phyloP scores from a whole-genome alignment of 768 basidiomycete genomes.

The Tremella mesenterica region DNA sequence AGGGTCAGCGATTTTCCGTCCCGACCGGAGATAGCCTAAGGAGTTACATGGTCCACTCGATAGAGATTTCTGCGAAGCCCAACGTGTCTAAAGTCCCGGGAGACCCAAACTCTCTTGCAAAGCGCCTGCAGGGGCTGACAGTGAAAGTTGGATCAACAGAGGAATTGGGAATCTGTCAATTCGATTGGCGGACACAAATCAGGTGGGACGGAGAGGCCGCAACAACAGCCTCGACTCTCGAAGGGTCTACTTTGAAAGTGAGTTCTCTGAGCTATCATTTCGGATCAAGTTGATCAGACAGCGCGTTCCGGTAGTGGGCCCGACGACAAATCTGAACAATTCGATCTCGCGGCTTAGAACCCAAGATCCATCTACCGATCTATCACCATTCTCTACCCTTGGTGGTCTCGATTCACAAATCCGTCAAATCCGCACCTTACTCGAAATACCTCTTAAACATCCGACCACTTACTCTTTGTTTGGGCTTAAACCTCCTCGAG shows the following conservation, averaged over 20 bases:
- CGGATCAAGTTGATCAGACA: too few species aligned
- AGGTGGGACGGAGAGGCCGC: not conserved
- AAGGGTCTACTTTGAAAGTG: too few species aligned
- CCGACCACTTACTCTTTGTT: constrained; percentile 73
- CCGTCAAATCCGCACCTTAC: constrained; percentile 67
- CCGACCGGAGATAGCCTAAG: not conserved
- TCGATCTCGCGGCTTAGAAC: too few species aligned
- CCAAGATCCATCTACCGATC: too few species aligned
- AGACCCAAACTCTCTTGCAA: not conserved
- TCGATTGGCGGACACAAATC: constrained; percentile 23
- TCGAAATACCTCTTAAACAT: constrained; percentile 75
- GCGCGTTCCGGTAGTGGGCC: too few species aligned
- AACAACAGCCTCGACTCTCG: not conserved
- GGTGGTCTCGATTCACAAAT: constrained; percentile 87
- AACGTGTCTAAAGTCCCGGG: not conserved
- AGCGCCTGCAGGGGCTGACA: not conserved
- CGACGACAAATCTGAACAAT: too few species aligned
- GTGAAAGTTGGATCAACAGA: not conserved
- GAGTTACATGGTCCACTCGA: constrained; percentile 1
- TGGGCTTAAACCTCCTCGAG: constrained; percentile 89
- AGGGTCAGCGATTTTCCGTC: not conserved
- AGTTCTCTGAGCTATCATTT: too few species aligned
- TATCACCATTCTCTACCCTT: constrained; percentile 71
- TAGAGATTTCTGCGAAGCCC: not conserved
- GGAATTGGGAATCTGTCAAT: not conserved